Base-by-base conservation (phyloP, 441 rosid species). In the Cnidoscolus chayamansa region DNA sequence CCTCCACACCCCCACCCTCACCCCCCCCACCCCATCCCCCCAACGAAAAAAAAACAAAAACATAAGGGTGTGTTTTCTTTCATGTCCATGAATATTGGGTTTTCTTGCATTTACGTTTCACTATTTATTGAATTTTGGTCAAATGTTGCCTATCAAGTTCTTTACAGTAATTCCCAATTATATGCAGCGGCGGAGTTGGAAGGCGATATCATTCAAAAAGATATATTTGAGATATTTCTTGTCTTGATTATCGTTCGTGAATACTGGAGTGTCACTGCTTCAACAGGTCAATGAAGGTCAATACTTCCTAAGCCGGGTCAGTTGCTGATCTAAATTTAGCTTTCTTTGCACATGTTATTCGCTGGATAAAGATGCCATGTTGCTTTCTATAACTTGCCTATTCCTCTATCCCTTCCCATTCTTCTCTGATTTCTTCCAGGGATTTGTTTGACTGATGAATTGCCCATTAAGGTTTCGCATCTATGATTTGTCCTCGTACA, bases 41-140 rank as follows among this genome's bases (percentile, higher is more conserved):
- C 25, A 25, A 25, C 25, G 25, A 25, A 25, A 25, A 73, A 72
- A 72, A 59, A 73, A 60, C 65, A 67, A 73, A 40, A 40, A 69
- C 77, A 54, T 73, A 72, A 71, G 19, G 56, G 64, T 35, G 40
- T 35, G 40, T 35, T 4, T 68, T 65, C 59, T 71, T 68, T 67
- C 79, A 25, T 75, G 86, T 82, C 84, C 72, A 9, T 20, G 10
- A 20, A 72, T 55, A 65, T 72, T 72, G 68, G 67, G 64, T 48
- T 40, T 57, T 31, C 62, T 70, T 62, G 8, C 65, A 6, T 72
- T 64, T 53, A 68, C 51, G 51, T 66, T 54, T 62, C 71, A 60
- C 72, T 47, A 17, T 74, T 58, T 40, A 1, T 67, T 49, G 57
- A 43, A 25, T n/a, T 63, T 69, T 49, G 43, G 30, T 63, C 72